phyloP scores from a whole-genome alignment of 2,329 filamentous ascomycete genomes.

The Neocatenulostroma microsporum region DNA sequence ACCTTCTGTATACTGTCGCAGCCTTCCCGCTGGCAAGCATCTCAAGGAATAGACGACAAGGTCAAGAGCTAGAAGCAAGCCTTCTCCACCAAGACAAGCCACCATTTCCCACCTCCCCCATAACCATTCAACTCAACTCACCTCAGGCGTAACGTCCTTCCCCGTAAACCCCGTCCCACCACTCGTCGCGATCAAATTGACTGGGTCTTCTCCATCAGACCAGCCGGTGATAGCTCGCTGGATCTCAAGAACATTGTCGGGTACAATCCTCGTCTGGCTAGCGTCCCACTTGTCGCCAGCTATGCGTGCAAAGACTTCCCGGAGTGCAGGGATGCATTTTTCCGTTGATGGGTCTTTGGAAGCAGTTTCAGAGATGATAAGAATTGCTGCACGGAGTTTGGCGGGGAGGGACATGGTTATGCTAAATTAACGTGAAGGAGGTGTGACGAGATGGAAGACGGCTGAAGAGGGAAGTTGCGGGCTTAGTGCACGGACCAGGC shows the following conservation, averaged over 20 bases:
- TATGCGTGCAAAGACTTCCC: slow-evolving; percentile 59
- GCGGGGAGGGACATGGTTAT: not conserved
- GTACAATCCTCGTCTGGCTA: slow-evolving; percentile 63
- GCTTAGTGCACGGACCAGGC: no score
- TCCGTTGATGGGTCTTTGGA: slow-evolving; percentile 71
- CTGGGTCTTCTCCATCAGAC: slow-evolving; percentile 53
- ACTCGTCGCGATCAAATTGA: slow-evolving; percentile 78
- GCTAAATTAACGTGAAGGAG: no score
- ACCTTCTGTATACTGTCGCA: slow-evolving; percentile 1
- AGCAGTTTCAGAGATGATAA: slow-evolving; percentile 88
- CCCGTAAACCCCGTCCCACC: slow-evolving; percentile 89
- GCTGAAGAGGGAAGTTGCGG: no score
- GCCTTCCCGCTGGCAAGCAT: no score
- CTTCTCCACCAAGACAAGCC: no score
- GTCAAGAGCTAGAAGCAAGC: no score
- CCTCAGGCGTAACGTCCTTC: slow-evolving; percentile 82
- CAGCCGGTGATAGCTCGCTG: slow-evolving; percentile 64
- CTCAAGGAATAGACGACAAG: no score
- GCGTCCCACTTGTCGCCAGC: slow-evolving; percentile 66
- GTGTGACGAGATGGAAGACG: no score
- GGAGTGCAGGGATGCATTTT: slow-evolving; percentile 58
- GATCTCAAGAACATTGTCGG: slow-evolving; percentile 68
- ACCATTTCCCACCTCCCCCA: no score
- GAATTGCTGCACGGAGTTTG: slow-evolving; percentile 62
- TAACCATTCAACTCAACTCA: slow-evolving; percentile 39